Evolutionary conservation across 2,329 filamentous ascomycete species (phyloP).

Genomic region (Botryotinia narcissicola): DNA sequence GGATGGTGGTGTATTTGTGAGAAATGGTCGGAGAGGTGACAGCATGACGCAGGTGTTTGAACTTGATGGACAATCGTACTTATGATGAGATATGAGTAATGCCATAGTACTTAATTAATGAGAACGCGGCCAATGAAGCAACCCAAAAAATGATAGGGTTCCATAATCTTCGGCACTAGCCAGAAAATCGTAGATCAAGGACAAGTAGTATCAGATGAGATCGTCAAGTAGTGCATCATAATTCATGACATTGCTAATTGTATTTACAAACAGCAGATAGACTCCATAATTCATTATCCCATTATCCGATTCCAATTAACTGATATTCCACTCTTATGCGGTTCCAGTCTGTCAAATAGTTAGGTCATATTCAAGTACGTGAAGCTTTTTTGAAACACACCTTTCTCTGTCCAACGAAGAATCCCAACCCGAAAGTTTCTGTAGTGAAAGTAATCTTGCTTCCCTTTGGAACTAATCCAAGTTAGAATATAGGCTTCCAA

Average conservation of each 20-base stretch:
- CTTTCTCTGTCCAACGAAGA: slow-evolving; percentile 40
- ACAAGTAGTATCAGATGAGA: background rate
- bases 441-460: slow-evolving; percentile 40
- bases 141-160: background rate
- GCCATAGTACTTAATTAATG: background rate
- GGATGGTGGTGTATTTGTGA: background rate
- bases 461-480: slow-evolving; percentile 37
- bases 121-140: background rate
- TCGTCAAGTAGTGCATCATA: background rate
- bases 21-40: background rate
- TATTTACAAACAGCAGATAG: slow-evolving; percentile 6
- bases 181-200: background rate
- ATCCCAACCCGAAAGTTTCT: slow-evolving; percentile 38
- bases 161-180: background rate
- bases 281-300: slow-evolving; percentile 6
- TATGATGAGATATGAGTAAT: background rate
- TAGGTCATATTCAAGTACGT: background rate
- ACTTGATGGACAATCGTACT: background rate
- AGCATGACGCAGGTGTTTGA: background rate
- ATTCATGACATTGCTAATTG: slow-evolving; percentile 1
- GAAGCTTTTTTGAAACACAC: slow-evolving; percentile 23
- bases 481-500: slow-evolving; percentile 18
- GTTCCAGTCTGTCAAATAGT: slow-evolving; percentile 9
- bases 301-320: background rate
- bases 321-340: slow-evolving; percentile 2